phyloP scores from a whole-genome alignment of 2,329 filamentous ascomycete genomes.

The Rutstroemia sp. region DNA sequence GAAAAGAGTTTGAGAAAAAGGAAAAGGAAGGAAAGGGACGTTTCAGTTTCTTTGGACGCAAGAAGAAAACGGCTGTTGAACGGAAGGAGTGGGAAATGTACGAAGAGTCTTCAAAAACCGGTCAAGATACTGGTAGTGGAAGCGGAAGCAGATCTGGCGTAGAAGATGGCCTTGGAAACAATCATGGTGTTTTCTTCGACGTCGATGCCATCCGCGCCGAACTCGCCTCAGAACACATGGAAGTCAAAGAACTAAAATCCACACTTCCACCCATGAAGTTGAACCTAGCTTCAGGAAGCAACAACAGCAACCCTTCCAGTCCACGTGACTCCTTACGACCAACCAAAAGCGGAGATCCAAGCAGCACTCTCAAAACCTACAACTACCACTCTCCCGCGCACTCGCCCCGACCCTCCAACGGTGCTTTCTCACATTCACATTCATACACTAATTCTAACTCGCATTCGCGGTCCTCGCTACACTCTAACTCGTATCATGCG shows the following conservation, averaged over 20 bases:
- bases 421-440: neutral
- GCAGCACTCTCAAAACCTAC: conserved; percentile 24
- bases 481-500: conserved; percentile 12
- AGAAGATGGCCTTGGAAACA: conserved; percentile 28
- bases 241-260: conserved; percentile 75
- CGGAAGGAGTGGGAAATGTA: conserved; percentile 95
- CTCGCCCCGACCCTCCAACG: conserved; percentile 13
- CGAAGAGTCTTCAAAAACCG: conserved; percentile 57
- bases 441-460: conserved; percentile 6
- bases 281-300: conserved; percentile 35
- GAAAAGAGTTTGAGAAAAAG: conserved; percentile 77
- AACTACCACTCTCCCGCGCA: conserved; percentile 7
- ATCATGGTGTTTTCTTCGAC: conserved; percentile 69
- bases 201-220: conserved; percentile 89
- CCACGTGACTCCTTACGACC: conserved; percentile 33
- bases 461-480: conserved; percentile 9
- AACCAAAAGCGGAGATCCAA: conserved; percentile 40
- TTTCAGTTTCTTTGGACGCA: conserved; percentile 75
- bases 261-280: conserved; percentile 89
- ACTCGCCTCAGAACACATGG: conserved; percentile 49
- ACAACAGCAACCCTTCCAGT: conserved; percentile 4
- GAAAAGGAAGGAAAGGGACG: conserved; percentile 49
- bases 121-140: neutral
- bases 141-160: neutral
- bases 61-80: conserved; percentile 61